Conservation (phyloP, 139 green algal genomes). For the Chlorella sp. region DNA sequence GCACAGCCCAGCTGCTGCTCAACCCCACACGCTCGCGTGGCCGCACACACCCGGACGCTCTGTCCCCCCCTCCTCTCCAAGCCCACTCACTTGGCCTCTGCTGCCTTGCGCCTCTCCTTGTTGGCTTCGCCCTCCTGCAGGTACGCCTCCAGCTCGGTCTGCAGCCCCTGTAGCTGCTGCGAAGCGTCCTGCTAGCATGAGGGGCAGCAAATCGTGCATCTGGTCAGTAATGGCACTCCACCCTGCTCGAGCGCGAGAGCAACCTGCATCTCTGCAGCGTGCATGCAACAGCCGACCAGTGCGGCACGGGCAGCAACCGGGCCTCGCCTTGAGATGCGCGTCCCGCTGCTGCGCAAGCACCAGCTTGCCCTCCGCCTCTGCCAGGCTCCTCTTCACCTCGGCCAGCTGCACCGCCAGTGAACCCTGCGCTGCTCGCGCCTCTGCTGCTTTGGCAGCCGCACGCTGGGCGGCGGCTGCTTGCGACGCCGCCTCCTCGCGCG, state of each 20-base stretch:
- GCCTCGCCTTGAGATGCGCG: slow-evolving; percentile 20
- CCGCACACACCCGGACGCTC: background rate
- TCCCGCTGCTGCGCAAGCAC: slow-evolving; percentile 32
- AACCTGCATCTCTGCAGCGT: background rate
- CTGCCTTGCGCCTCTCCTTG: background rate
- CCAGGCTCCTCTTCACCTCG: slow-evolving; percentile 5
- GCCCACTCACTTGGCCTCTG: slow-evolving; percentile 4
- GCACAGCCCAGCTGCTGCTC: too few species aligned
- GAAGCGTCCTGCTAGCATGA: slow-evolving; percentile 20
- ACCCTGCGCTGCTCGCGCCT: background rate
- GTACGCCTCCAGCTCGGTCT: slow-evolving; percentile 25
- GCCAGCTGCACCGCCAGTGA: slow-evolving; percentile 9
- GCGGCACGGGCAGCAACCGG: background rate
- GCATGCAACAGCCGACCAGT: background rate
- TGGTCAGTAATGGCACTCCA: too few species aligned
- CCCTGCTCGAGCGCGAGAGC: too few species aligned
- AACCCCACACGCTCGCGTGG: too few species aligned
- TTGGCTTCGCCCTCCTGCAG: slow-evolving; percentile 9
- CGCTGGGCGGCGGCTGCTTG: background rate
- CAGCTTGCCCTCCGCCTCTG: slow-evolving; percentile 26
- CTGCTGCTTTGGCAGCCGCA: background rate
- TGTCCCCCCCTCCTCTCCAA: background rate
- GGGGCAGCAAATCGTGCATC: background rate
- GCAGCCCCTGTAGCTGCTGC: slow-evolving; percentile 29
- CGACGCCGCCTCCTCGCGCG: background rate